These are phyloP conservation scores for Tylopilus vinaceipallidus DNA, from an alignment of 768 basidiomycete species.

Conservation along the genomic window DNA sequence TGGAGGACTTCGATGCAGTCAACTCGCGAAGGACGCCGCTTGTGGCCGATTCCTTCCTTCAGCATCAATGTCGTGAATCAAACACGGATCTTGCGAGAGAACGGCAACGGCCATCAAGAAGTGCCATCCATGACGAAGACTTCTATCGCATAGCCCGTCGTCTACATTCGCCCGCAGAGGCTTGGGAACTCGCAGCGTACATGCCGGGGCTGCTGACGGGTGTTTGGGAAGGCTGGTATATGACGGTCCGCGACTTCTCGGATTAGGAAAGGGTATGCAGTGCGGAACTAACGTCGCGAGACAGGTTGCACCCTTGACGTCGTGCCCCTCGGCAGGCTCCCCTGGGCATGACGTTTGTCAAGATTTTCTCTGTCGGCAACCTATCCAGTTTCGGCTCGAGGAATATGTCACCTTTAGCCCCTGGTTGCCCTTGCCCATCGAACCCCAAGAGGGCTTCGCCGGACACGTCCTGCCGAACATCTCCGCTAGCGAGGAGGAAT, in stretches of 20 bases:
- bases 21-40: slow-evolving; percentile 45
- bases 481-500: slow-evolving; percentile 19
- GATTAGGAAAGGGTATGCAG: slow-evolving; percentile 11
- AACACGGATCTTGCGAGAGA: slow-evolving; percentile 30
- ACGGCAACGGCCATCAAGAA: slow-evolving; percentile 34
- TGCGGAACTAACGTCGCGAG: slow-evolving; percentile 13
- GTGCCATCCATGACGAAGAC: slow-evolving; percentile 35
- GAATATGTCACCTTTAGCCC: slow-evolving; percentile 45
- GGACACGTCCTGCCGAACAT: slow-evolving; percentile 23
- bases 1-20: slow-evolving; percentile 49
- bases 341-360: slow-evolving; percentile 10
- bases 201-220: slow-evolving; percentile 50
- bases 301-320: slow-evolving; percentile 30
- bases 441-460: slow-evolving; percentile 18
- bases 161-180: slow-evolving; percentile 14
- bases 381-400: slow-evolving; percentile 48
- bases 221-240: slow-evolving; percentile 59
- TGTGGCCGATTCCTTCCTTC: slow-evolving; percentile 43
- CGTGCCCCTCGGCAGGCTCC: slow-evolving; percentile 12
- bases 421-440: slow-evolving; percentile 33
- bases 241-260: slow-evolving; percentile 42
- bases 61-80: slow-evolving; percentile 28
- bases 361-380: slow-evolving; percentile 44
- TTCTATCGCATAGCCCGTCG: slow-evolving; percentile 35
- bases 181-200: slow-evolving; percentile 31